A percentile compares a stretch with the other conserved stretches of the same genome.
phyloP scores from a whole-genome alignment of 768 basidiomycete species.

The Hygrophoropsis aurantiaca region DNA sequence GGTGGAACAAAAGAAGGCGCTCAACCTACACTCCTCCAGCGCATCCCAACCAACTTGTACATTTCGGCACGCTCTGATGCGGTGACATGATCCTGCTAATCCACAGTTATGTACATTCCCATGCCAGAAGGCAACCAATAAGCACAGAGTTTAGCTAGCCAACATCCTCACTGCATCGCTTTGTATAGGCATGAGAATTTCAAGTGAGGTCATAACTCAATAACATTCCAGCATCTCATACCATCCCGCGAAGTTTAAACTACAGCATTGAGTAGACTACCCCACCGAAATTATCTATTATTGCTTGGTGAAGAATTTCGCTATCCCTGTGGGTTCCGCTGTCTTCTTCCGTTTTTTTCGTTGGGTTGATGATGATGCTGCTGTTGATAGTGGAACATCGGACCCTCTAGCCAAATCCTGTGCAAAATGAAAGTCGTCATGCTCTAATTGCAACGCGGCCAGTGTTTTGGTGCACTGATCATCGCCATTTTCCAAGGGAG shows the following conservation, averaged over 20 bases:
- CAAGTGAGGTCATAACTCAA: no score
- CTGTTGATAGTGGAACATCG: conserved; percentile 6
- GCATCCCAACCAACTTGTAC: no score
- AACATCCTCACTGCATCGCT: background rate
- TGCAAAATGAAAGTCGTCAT: conserved; percentile 89
- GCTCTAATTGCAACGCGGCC: conserved; percentile 58
- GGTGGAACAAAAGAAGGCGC: conserved; percentile 18
- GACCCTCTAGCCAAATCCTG: conserved; percentile 61
- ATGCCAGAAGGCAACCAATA: conserved; percentile 25
- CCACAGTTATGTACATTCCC: no score
- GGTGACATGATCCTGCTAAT: no score
- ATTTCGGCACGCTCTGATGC: conserved; percentile 8
- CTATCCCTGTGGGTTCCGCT: conserved; percentile 38
- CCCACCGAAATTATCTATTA: no score
- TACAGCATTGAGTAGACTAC: no score
- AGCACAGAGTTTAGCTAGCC: conserved; percentile 24
- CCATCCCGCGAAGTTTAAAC: no score
- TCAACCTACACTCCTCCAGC: background rate
- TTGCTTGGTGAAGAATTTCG: conserved; percentile 45
- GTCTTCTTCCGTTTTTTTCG: conserved; percentile 32
- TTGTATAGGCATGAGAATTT: no score
- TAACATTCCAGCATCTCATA: no score
- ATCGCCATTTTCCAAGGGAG: conserved; percentile 14
- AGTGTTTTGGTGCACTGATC: conserved; percentile 35
- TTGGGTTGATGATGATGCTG: conserved; percentile 12